Conservation (phyloP, 2,329 filamentous ascomycete species). For the Karstenula rhodostoma region DNA sequence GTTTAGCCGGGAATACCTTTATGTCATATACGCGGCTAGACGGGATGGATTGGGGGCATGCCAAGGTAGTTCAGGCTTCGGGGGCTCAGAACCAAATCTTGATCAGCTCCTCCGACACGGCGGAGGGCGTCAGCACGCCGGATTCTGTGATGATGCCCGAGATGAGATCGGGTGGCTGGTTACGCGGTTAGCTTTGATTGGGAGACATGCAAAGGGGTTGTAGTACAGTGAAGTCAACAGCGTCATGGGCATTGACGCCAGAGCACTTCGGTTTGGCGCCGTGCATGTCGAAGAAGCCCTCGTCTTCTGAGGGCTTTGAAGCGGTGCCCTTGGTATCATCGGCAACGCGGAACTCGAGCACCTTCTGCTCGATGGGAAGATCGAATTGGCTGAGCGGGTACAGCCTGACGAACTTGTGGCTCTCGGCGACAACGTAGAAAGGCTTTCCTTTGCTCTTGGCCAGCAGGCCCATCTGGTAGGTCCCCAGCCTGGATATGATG, state of each 20-base stretch:
- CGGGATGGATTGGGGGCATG: slow-evolving; percentile 11
- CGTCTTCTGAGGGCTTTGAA: slow-evolving; percentile 56
- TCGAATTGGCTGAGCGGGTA: slow-evolving; percentile 85
- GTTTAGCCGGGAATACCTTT: background rate
- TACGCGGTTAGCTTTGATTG: slow-evolving; percentile 13
- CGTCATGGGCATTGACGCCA: slow-evolving; percentile 49
- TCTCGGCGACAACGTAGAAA: slow-evolving; percentile 92
- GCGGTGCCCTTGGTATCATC: slow-evolving; percentile 42
- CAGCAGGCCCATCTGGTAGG: slow-evolving; percentile 84
- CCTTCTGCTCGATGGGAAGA: slow-evolving; percentile 78
- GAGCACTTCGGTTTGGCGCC: slow-evolving; percentile 25
- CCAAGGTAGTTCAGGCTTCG: background rate
- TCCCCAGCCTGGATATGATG: slow-evolving; percentile 86
- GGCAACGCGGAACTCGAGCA: slow-evolving; percentile 74
- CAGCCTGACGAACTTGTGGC: slow-evolving; percentile 93
- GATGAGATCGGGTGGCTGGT: slow-evolving; percentile 72
- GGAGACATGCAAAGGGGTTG: background rate
- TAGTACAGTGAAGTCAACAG: slow-evolving; percentile 76
- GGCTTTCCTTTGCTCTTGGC: slow-evolving; percentile 76
- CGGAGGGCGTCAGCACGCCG: slow-evolving; percentile 73
- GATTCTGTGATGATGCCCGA: slow-evolving; percentile 79
- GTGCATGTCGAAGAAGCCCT: slow-evolving; percentile 42
- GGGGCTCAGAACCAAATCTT: slow-evolving; percentile 62
- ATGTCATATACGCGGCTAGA: background rate
- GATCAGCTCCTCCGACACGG: slow-evolving; percentile 75